Percentiles rank a stretch among this genome's conserved stretches.
phyloP scores from a whole-genome alignment of 2,329 filamentous ascomycete species.

The Nemania sp. region DNA sequence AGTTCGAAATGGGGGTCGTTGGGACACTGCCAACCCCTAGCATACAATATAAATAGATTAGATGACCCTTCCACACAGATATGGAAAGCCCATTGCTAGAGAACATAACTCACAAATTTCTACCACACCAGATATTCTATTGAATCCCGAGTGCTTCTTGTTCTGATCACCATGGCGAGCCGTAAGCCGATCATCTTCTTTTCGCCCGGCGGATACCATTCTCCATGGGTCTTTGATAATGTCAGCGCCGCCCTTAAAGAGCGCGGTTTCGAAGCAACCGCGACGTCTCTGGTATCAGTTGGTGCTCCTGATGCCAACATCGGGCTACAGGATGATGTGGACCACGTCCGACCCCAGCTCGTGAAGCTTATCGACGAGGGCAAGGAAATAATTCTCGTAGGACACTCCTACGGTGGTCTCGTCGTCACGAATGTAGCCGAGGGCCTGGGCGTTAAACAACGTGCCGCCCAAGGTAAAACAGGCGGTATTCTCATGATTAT shows the following conservation, averaged over 20 bases:
- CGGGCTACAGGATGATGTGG: conserved; percentile 11
- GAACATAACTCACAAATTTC: too few relatives aligned
- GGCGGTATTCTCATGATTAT: conserved; percentile 23
- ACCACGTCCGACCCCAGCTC: conserved; percentile 1
- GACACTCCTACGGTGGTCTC: conserved; percentile 24
- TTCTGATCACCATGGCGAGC: not conserved
- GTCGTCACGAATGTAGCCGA: conserved; percentile 9
- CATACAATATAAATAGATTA: too few relatives aligned
- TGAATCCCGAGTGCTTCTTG: too few relatives aligned
- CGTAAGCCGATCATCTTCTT: conserved; percentile 8
- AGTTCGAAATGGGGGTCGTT: too few relatives aligned
- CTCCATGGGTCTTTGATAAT: conserved; percentile 3
- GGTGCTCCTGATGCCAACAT: not conserved
- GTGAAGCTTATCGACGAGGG: conserved; percentile 1
- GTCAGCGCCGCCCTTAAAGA: conserved; percentile 6
- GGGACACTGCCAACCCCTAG: too few relatives aligned
- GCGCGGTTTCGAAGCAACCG: conserved; percentile 13
- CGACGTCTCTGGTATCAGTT: conserved; percentile 1
- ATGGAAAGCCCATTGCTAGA: too few relatives aligned
- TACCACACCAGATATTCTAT: too few relatives aligned
- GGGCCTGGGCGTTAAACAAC: conserved; percentile 20
- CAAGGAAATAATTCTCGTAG: conserved; percentile 19
- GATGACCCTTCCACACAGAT: too few relatives aligned
- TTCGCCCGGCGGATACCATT: conserved; percentile 10
- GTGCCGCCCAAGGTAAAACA: conserved; percentile 14